Conservation (phyloP, 441 rosid species). For the Bruguiera hainesii region DNA sequence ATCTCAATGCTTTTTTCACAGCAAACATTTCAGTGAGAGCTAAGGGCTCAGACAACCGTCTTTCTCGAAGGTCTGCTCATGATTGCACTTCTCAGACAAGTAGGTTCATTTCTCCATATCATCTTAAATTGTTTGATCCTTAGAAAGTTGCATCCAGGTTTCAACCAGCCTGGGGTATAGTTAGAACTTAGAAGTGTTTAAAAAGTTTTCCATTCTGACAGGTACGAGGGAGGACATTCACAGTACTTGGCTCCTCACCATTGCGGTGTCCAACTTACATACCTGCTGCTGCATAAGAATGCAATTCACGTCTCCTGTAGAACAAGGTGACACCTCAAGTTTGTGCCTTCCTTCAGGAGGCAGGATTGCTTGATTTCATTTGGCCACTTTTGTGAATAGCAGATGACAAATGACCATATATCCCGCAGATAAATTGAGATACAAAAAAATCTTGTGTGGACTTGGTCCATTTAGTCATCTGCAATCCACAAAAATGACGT, state of each 20-base stretch:
- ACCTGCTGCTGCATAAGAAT: conserved; percentile 22
- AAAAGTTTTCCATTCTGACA: conserved; percentile 18
- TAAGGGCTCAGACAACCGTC: conserved; percentile 34
- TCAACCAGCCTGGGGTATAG: not conserved
- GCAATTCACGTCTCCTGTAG: conserved; percentile 17
- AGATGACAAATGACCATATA: conserved; percentile 15
- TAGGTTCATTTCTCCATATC: conserved; percentile 21
- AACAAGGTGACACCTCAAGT: conserved; percentile 20
- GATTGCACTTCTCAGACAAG: conserved; percentile 83
- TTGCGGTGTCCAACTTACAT: conserved; percentile 35
- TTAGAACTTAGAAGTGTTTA: not conserved
- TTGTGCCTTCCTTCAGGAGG: conserved; percentile 3
- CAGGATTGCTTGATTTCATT: conserved; percentile 17
- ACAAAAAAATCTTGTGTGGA: not conserved
- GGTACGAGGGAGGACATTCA: conserved; percentile 53
- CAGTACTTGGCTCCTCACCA: conserved; percentile 7
- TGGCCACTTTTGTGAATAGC: conserved; percentile 27
- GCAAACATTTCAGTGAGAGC: conserved; percentile 45
- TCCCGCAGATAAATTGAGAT: not conserved
- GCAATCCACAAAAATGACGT: conserved; percentile 30
- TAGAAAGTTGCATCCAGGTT: not conserved
- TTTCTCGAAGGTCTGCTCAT: conserved; percentile 56
- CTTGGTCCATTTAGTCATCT: conserved; percentile 3
- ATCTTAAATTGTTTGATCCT: not conserved
- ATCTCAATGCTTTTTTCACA: conserved; percentile 31